These are phyloP conservation scores for Inga leiocalycina DNA, from an alignment of 306 rosid genomes.

Conservation along the genomic window DNA sequence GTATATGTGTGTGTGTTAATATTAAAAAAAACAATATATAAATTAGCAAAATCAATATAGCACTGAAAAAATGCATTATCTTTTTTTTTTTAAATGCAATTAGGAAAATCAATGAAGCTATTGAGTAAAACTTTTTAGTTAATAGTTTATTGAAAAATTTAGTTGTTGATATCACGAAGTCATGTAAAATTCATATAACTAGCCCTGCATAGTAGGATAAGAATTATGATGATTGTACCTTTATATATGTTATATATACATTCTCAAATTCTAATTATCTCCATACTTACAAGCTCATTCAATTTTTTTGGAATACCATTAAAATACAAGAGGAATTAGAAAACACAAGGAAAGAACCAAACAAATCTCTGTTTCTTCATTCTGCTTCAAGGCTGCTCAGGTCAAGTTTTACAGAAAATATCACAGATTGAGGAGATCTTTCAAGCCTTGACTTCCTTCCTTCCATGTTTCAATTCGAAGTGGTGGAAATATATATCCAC, in stretches of 20 bases:
- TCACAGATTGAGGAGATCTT: slow-evolving; percentile 4
- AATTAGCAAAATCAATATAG: too few species aligned
- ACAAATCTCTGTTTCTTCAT: neutral
- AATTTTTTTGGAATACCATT: neutral
- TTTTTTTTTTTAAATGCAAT: too few species aligned
- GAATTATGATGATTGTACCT: too few species aligned
- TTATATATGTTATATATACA: neutral
- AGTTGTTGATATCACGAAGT: too few species aligned
- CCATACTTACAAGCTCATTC: neutral
- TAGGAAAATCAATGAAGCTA: too few species aligned
- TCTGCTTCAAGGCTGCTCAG: neutral
- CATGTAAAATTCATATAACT: too few species aligned
- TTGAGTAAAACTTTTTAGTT: too few species aligned
- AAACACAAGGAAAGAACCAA: neutral
- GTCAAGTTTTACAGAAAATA: neutral
- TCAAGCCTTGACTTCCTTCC: slow-evolving; percentile 4
- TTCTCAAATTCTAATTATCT: neutral
- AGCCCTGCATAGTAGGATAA: too few species aligned
- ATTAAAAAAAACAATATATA: too few species aligned
- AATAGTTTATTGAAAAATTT: too few species aligned
- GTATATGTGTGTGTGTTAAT: too few species aligned
- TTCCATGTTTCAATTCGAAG: neutral
- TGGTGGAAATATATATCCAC: neutral
- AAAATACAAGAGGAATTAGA: neutral
- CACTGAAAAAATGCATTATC: too few species aligned